Evolutionary conservation across 495 filamentous ascomycete species (phyloP).

Genomic region (Trichodelitschia bisporula): DNA sequence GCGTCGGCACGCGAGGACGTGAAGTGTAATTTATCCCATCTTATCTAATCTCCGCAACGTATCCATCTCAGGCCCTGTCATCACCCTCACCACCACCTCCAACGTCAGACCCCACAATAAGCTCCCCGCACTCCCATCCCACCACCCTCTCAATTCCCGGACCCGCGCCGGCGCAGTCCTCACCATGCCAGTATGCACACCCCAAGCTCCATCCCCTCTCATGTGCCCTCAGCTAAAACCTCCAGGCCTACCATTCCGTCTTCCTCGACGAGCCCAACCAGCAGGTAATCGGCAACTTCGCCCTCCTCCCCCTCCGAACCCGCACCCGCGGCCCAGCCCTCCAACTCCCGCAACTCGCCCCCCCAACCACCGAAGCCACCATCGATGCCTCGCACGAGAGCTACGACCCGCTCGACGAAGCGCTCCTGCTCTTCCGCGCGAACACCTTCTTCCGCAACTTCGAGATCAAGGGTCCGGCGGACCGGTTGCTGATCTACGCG

Average conservation of each 20-base stretch:
- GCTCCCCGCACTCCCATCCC: too few species aligned
- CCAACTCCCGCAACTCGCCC: conserved; percentile 48
- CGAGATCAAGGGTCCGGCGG: conserved; percentile 91
- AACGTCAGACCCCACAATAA: conserved; percentile 3
- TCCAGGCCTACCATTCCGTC: conserved; percentile 76
- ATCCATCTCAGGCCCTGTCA: conserved; percentile 3
- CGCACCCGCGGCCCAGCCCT: conserved; percentile 79
- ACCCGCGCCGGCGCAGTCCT: neutral
- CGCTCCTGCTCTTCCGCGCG: conserved; percentile 77
- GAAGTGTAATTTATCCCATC: too few species aligned
- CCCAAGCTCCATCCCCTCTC: too few species aligned
- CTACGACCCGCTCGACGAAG: conserved; percentile 90
- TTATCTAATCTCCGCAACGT: conserved; percentile 2
- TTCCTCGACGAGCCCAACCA: conserved; percentile 64
- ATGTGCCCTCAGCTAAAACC: neutral
- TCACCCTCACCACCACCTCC: conserved; percentile 3
- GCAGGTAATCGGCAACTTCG: conserved; percentile 62
- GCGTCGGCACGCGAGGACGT: too few species aligned
- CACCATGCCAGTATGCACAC: neutral
- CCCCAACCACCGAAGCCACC: conserved; percentile 38
- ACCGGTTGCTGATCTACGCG: conserved; percentile 86
- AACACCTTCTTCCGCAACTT: conserved; percentile 99
- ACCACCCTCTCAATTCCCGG: too few species aligned
- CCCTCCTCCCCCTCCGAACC: conserved; percentile 81
- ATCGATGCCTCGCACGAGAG: conserved; percentile 65